Conservation (phyloP, 805 yeast species). For the Ogataea corticis region DNA sequence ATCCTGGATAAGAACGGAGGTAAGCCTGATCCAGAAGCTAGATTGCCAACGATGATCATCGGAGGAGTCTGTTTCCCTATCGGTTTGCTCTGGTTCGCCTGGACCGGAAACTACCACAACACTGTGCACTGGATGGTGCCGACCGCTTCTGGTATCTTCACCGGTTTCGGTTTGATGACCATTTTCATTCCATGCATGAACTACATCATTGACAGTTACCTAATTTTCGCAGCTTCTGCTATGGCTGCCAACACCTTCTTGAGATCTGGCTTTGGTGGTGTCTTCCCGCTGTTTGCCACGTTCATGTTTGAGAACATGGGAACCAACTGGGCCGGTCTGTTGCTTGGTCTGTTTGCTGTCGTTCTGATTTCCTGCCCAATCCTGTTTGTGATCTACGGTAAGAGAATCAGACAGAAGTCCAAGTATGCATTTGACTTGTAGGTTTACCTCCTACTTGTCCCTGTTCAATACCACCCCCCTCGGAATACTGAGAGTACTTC, state of each 20-base stretch:
- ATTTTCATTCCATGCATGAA: constrained; percentile 70
- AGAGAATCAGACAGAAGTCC: constrained; percentile 53
- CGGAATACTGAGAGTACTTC: no score
- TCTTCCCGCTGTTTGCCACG: constrained; percentile 70
- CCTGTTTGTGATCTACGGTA: constrained; percentile 61
- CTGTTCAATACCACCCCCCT: background rate
- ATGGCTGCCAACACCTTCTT: constrained; percentile 57
- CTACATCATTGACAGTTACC: constrained; percentile 71
- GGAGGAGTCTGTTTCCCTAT: constrained; percentile 72
- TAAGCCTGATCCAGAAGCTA: constrained; percentile 72
- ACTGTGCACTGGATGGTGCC: constrained; percentile 83
- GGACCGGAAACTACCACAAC: constrained; percentile 79
- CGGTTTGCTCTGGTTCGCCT: constrained; percentile 83
- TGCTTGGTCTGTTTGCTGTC: constrained; percentile 62
- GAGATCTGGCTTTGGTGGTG: constrained; percentile 66
- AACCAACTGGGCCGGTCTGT: constrained; percentile 75
- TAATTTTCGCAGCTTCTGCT: constrained; percentile 72
- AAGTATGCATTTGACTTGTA: constrained; percentile 50
- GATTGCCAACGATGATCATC: constrained; percentile 73
- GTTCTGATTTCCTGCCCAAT: constrained; percentile 68
- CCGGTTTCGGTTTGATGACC: constrained; percentile 67
- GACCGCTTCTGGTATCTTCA: constrained; percentile 59
- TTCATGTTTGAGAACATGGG: constrained; percentile 72
- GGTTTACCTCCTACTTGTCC: background rate
- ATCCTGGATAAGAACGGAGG: constrained; percentile 54